Base-by-base conservation (phyloP, 768 basidiomycete genomes). In the Xerocomellus intermedius region DNA sequence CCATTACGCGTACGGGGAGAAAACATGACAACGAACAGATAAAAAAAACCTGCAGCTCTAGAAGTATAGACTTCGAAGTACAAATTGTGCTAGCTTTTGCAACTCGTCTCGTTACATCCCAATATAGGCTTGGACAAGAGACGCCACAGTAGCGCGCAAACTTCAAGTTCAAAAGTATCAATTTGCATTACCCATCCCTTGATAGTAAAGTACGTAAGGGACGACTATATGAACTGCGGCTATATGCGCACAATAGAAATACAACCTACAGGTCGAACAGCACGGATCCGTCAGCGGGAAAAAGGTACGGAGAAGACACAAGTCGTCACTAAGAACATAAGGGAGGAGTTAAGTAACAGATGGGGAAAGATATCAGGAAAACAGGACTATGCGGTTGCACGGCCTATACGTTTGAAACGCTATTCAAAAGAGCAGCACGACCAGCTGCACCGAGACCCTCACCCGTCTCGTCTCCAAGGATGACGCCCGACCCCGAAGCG, bases 361-460 rank as follows among this genome's bases (percentile, higher is more conserved):
- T 24, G 35, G 38, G 19, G 24, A 35, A 30, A 17, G 47, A 46
- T 9, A 7, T 21, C 33, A 42, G 21, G 30, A 41, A 35, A 36
- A 39, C 22, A 37, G 26, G 26, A 32, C 14, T 42, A 37, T 8
- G 37, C 3, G 3, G 21, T 22, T 30, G 24, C 51, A 50, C 19
- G n/a, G 41, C 46, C 56, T 61, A 71, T n/a, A 73, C 32, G 17
- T 68, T 52, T 21, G 64, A 57, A 32, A 53, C 54, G 48, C 64
- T 64, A 37, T 56, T 61, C 54, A 73, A 54, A 26, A 71, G 19
- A 42, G 56, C 62, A 35, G 56, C 69, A 5, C 69, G 70, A 48
- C 66, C 57, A 35, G 60, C 60, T 35, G 61, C 60, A 43, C 63
- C 60, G 4, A 71, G 49, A 28, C 59, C 52, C 41, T 73, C 70